Conservation (phyloP, 768 basidiomycete species). For the Sporobolomyces phaffii region DNA sequence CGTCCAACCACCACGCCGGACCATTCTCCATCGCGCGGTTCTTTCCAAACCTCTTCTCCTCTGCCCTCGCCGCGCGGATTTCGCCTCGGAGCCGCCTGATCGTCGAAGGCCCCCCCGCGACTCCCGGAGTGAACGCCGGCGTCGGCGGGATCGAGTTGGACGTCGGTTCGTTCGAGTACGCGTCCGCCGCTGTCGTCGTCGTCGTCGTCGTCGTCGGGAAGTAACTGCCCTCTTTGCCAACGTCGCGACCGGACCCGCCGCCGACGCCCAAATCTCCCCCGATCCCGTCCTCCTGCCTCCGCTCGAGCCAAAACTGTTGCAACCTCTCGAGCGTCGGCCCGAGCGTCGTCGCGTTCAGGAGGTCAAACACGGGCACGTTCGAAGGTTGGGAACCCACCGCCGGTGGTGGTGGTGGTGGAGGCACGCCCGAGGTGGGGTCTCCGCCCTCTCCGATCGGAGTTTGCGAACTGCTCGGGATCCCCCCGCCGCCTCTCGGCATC, state of each 20-base stretch:
- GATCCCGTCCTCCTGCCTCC: conserved; percentile 32
- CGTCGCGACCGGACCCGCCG: neutral
- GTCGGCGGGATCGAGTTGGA: neutral
- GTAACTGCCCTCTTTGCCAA: conserved; percentile 16
- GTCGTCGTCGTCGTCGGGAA: conserved; percentile 9
- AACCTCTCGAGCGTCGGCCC: conserved; percentile 35
- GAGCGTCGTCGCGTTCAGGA: conserved; percentile 27
- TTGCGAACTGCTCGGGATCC: neutral
- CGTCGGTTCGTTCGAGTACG: too few relatives aligned
- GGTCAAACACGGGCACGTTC: conserved; percentile 35
- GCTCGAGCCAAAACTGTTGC: conserved; percentile 38
- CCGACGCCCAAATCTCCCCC: conserved; percentile 36
- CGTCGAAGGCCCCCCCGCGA: conserved; percentile 12
- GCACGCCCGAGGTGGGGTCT: too few relatives aligned
- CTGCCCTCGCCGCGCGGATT: conserved; percentile 24
- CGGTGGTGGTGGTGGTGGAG: too few relatives aligned
- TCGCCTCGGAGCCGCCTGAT: conserved; percentile 26
- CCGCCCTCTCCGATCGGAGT: neutral
- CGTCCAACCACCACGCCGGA: conserved; percentile 81
- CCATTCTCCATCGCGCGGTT: conserved; percentile 35
- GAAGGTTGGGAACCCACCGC: neutral
- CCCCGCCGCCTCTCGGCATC: neutral
- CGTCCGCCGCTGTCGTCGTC: neutral
- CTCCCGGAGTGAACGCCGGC: conserved; percentile 16
- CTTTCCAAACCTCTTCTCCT: conserved; percentile 33